These are phyloP conservation scores for Ogataea pilisensis DNA, from an alignment of 805 yeast species.

Conservation along the genomic window DNA sequence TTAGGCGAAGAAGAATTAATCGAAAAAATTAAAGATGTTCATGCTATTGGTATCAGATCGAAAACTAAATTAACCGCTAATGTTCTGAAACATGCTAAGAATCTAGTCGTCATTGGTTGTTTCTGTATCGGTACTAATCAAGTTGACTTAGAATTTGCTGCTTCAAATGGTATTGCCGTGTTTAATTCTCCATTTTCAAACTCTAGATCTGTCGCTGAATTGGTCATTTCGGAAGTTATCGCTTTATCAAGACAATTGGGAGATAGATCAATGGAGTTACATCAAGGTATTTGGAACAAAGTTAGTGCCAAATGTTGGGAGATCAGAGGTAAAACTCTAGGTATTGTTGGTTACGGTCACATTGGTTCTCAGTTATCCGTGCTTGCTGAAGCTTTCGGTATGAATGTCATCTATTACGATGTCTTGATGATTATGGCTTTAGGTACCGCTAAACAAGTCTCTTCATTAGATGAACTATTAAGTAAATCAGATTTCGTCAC, in stretches of 20 bases:
- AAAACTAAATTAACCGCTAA: slow-evolving; percentile 84
- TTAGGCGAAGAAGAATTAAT: slow-evolving; percentile 90
- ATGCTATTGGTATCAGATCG: slow-evolving; percentile 97
- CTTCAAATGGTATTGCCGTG: slow-evolving; percentile 89
- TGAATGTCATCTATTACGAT: slow-evolving; percentile 94
- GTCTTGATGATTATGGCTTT: slow-evolving; percentile 89
- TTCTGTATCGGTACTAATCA: slow-evolving; percentile 99
- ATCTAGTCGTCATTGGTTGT: slow-evolving; percentile 89
- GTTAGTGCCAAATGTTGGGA: slow-evolving; percentile 96
- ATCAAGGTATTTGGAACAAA: slow-evolving; percentile 97
- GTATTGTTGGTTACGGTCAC: slow-evolving; percentile 97
- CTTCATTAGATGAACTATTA: slow-evolving; percentile 78
- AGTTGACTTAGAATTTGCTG: slow-evolving; percentile 89
- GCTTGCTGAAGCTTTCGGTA: slow-evolving; percentile 95
- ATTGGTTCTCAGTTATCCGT: slow-evolving; percentile 97
- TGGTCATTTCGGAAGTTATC: slow-evolving; percentile 92
- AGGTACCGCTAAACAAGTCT: slow-evolving; percentile 94
- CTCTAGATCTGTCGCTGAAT: slow-evolving; percentile 97
- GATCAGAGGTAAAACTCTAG: slow-evolving; percentile 96
- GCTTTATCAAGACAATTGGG: slow-evolving; percentile 94
- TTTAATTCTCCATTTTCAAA: slow-evolving; percentile 92
- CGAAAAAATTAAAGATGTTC: slow-evolving; percentile 88
- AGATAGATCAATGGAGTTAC: slow-evolving; percentile 93
- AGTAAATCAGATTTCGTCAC: slow-evolving; percentile 82
- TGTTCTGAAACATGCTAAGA: slow-evolving; percentile 79